Conservation (phyloP, 1,139 yeast species). For the Suhomyces maxii region DNA sequence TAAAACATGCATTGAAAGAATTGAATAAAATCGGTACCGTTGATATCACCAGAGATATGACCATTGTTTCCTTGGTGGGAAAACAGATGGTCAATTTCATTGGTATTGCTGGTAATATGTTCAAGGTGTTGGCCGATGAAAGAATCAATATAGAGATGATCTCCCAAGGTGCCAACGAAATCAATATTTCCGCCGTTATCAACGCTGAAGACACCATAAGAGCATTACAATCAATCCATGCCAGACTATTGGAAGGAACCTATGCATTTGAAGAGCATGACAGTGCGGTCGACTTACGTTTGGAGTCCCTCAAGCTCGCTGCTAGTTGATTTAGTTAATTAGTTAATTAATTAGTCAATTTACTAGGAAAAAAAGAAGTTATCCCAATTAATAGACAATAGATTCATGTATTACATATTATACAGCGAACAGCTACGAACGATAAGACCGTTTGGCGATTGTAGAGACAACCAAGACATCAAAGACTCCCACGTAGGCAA, state of each 20-base stretch:
- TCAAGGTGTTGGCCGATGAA: slow-evolving; percentile 89
- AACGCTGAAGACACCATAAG: slow-evolving; percentile 78
- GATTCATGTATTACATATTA: background rate
- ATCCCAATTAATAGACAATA: background rate
- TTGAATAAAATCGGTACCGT: slow-evolving; percentile 81
- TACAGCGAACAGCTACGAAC: no score
- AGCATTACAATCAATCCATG: slow-evolving; percentile 85
- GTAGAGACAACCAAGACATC: no score
- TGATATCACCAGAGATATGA: slow-evolving; percentile 82
- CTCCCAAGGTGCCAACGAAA: slow-evolving; percentile 97
- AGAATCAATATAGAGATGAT: slow-evolving; percentile 95
- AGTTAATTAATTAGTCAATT: no score
- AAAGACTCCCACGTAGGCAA: no score
- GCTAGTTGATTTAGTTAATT: background rate
- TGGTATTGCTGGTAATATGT: slow-evolving; percentile 98
- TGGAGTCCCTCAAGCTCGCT: slow-evolving; percentile 30
- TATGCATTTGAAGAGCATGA: slow-evolving; percentile 28
- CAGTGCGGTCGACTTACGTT: slow-evolving; percentile 38
- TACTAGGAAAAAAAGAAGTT: no score
- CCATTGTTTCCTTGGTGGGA: slow-evolving; percentile 92
- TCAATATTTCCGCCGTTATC: slow-evolving; percentile 92
- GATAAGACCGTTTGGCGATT: no score
- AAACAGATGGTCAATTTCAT: slow-evolving; percentile 95
- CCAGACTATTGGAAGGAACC: slow-evolving; percentile 60
- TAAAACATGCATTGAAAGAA: slow-evolving; percentile 73